phyloP scores from a whole-genome alignment of 169 alveolate species.

The Toxoplasma gondii region DNA sequence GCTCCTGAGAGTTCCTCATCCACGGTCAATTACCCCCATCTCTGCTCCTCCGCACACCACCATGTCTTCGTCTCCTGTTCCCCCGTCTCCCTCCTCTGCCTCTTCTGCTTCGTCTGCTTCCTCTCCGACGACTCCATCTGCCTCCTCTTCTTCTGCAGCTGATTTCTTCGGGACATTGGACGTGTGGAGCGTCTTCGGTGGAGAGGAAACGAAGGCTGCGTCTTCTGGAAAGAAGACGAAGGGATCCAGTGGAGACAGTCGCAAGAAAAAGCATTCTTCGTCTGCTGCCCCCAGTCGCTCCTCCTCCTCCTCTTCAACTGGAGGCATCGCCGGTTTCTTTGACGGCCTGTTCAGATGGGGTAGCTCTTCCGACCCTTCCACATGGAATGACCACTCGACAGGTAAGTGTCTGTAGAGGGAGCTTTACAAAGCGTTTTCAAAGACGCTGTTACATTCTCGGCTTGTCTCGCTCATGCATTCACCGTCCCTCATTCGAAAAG shows the following conservation, averaged over 20 bases:
- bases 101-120: background rate
- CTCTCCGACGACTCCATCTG: background rate
- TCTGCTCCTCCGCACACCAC: background rate
- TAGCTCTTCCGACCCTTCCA: conserved; percentile 22
- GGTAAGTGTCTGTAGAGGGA: background rate
- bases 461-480: background rate
- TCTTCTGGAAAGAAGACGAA: background rate
- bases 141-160: background rate
- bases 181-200: conserved; percentile 32
- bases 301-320: background rate
- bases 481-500: background rate
- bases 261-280: background rate
- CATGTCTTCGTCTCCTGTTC: background rate
- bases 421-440: background rate
- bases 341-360: conserved; percentile 13
- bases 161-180: background rate
- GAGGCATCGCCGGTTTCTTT: background rate
- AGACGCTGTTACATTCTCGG: background rate
- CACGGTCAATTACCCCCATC: too few species aligned
- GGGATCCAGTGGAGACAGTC: background rate
- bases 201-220: background rate
- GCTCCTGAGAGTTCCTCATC: too few species aligned
- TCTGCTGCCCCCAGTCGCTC: background rate
- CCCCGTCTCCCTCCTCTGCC: background rate
- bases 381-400: conserved; percentile 36